phyloP scores from a whole-genome alignment of 257 asterid genomes.

The Scutellaria galericulata region DNA sequence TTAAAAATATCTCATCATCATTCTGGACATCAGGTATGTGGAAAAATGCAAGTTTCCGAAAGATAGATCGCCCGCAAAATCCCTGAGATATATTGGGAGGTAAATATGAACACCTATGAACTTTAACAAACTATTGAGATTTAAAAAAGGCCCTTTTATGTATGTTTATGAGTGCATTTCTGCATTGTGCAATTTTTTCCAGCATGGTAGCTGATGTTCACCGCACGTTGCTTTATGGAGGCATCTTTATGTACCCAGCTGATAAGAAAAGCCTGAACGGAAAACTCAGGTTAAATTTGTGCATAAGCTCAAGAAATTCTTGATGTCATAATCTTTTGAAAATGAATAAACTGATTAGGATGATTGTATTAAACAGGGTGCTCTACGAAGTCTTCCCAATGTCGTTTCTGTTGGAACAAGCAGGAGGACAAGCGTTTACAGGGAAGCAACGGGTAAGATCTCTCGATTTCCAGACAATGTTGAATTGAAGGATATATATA shows the following conservation, averaged over 20 bases:
- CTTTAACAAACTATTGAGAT: not conserved
- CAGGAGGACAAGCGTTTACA: slow-evolving; percentile 95
- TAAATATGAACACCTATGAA: slow-evolving; percentile 36
- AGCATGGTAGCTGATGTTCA: slow-evolving; percentile 99
- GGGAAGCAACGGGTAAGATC: slow-evolving; percentile 80
- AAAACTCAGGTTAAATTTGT: slow-evolving; percentile 64
- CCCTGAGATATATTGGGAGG: slow-evolving; percentile 98
- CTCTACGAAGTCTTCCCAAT: slow-evolving; percentile 97
- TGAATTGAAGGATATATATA: not conserved
- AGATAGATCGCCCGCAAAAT: slow-evolving; percentile 92
- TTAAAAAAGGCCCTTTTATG: not conserved
- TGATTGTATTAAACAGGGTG: slow-evolving; percentile 59
- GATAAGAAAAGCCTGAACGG: slow-evolving; percentile 97
- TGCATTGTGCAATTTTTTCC: slow-evolving; percentile 17
- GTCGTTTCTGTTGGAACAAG: slow-evolving; percentile 98
- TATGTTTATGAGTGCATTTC: not conserved
- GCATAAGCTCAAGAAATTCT: not conserved
- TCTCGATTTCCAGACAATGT: not conserved
- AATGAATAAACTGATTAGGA: not conserved
- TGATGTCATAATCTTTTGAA: not conserved
- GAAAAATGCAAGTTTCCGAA: slow-evolving; percentile 85
- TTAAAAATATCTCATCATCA: slow-evolving; percentile 21
- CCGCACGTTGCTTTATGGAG: slow-evolving; percentile 97
- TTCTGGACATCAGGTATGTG: slow-evolving; percentile 61
- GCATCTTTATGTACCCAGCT: slow-evolving; percentile 94